Base-by-base conservation (phyloP, 257 asterid species). In the Capsicum pubescens region DNA sequence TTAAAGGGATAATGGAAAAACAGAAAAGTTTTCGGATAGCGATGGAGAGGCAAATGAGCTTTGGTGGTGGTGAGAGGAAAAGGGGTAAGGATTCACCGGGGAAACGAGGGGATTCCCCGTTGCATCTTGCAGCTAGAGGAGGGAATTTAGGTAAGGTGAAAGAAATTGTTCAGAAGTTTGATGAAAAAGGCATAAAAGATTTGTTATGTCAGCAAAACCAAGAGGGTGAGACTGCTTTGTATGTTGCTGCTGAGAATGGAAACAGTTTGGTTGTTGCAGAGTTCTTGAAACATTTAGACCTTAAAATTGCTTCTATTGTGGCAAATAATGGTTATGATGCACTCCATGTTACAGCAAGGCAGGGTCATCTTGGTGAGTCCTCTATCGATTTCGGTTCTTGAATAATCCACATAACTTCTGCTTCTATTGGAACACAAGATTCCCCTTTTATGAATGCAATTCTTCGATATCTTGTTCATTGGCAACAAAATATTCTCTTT, bases 281-380 rank as follows among this genome's bases (percentile, higher is more conserved):
- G 91, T 87, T 95, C 60, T 85, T 97, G 93, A 95, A 89, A 83
- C 89, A 92, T 83, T 83, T 93, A 7, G 97, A 97, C 88, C 90
- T 92, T 44, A 94, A 93, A 84, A 87, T 88, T 58, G 97, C 93
- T 17, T 90, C 98, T 0, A 85, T 93, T 84, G 88, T 84, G 5
- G 98, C 99, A 19, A 93, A 93, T 79, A 97, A 92, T 84, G 97
- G 98, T 48, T 95, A 83, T 72, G 99, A 97, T 87, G 92, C 99
- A 10, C 93, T 93, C 82, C 99, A 97, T 87, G 91, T 97, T 64
- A 97, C 99, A 77, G 98, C 97, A 50, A 95, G 90, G 91, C 97
- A 95, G 84, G 99, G 99, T 6, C 97, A 95, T 89, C 87, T 91
- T 16, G 99, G 99, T 97, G 76, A 88, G 87, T 76, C 8, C 70